phyloP scores from a whole-genome alignment of 768 basidiomycete species.

The Podaxis mareebaensis region DNA sequence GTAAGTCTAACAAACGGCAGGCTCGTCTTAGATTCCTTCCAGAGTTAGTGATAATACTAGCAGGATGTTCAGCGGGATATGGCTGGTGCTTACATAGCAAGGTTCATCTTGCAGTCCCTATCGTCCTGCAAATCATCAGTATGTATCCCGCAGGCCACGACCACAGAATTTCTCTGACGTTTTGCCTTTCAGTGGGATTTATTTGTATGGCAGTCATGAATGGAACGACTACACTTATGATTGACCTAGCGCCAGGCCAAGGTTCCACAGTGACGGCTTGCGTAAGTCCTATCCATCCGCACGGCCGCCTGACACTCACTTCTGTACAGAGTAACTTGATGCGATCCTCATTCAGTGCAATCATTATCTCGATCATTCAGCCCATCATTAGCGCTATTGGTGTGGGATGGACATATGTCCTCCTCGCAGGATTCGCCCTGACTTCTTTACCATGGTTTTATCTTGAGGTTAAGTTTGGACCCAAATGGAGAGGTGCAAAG shows the following conservation, averaged over 20 bases:
- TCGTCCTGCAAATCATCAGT: conserved; percentile 46
- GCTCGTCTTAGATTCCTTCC: conserved; percentile 23
- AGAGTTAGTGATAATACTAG: conserved; percentile 30
- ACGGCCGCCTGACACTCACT: neutral
- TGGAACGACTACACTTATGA: conserved; percentile 56
- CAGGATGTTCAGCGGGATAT: conserved; percentile 48
- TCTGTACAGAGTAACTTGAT: conserved; percentile 63
- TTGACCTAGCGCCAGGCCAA: conserved; percentile 63
- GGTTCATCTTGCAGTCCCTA: conserved; percentile 50
- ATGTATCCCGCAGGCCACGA: conserved; percentile 10
- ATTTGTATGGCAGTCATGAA: conserved; percentile 53
- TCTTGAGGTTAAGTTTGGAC: conserved; percentile 53
- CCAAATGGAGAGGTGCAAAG: conserved; percentile 24
- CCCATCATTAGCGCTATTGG: conserved; percentile 59
- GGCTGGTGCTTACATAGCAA: conserved; percentile 58
- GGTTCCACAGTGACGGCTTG: conserved; percentile 73
- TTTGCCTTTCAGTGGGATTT: conserved; percentile 46
- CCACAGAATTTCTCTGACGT: neutral
- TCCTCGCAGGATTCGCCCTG: conserved; percentile 52
- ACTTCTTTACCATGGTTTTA: conserved; percentile 52
- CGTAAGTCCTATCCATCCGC: conserved; percentile 38
- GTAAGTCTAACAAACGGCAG: conserved; percentile 9
- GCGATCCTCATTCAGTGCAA: conserved; percentile 62
- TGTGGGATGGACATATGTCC: conserved; percentile 67
- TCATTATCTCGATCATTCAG: conserved; percentile 62